Percentiles rank a stretch among this genome's conserved stretches.
Conservation (phyloP, 192 early-diverging fungal species). For the Thamnidium elegans region DNA sequence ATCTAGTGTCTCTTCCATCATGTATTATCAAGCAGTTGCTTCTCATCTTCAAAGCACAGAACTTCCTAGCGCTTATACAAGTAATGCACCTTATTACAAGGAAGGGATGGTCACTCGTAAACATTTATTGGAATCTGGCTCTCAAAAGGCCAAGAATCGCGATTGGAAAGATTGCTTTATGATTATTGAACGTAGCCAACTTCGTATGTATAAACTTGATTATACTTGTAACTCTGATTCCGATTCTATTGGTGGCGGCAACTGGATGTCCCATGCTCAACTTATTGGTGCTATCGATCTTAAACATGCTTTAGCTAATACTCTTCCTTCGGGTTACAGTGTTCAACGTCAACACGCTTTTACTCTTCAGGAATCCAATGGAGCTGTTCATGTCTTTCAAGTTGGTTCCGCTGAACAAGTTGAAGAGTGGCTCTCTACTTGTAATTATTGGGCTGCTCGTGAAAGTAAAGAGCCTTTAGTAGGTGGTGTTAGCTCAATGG, state of each 20-base stretch:
- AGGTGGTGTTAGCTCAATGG: constrained; percentile 83
- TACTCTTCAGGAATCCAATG: constrained; percentile 75
- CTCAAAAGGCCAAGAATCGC: constrained; percentile 76
- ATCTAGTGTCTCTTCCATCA: background rate
- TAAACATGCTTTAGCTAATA: constrained; percentile 78
- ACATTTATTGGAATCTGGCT: constrained; percentile 72
- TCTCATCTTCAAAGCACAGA: constrained; percentile 17
- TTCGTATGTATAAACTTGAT: constrained; percentile 61
- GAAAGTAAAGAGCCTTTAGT: constrained; percentile 84
- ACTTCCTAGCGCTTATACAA: constrained; percentile 17
- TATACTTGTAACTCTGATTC: background rate
- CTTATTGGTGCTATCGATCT: constrained; percentile 48
- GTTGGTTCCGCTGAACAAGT: constrained; percentile 61
- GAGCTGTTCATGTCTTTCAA: constrained; percentile 84
- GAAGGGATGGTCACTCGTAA: constrained; percentile 84
- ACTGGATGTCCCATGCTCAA: constrained; percentile 28
- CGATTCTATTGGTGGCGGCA: constrained; percentile 8
- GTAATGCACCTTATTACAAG: constrained; percentile 45
- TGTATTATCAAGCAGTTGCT: constrained; percentile 7
- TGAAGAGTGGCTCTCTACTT: constrained; percentile 79
- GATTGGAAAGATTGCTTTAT: constrained; percentile 84
- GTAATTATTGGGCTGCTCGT: constrained; percentile 95
- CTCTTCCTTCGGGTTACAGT: constrained; percentile 79
- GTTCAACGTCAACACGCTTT: constrained; percentile 75
- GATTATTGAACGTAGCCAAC: constrained; percentile 67